Base-by-base conservation (phyloP, 768 basidiomycete genomes). In the Macrocybe gigantea region DNA sequence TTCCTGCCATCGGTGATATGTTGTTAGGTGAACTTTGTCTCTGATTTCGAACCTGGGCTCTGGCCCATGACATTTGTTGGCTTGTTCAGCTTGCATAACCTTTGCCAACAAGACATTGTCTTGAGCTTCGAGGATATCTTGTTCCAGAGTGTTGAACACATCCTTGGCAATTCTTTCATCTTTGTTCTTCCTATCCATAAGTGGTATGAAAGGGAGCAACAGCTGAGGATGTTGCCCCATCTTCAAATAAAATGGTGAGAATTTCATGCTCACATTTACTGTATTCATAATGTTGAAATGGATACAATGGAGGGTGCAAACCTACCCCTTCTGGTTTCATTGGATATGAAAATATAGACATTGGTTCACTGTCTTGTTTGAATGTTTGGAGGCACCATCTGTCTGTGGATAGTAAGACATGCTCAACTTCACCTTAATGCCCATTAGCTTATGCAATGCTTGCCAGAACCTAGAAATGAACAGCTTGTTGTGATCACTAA, bases 241-340 rank as follows among this genome's bases (percentile, higher is more conserved):
- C 37, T 57, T 55, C n/a, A 57, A 54, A 22, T 61, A 61, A 53
- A 72, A 73, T 1, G 69, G 71, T 0, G 67, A 39, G 47, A 56
- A 68, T 1, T 67, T 64, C 1, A 68, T 73, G 0, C 56, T 57
- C 8, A 65, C 63, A 0, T 66, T 67, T 0, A 60, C 41, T 0
- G 70, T 64, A 1, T 44, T 49, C 43, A 72, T 73, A n/a, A 72
- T 59, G 0, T 70, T 49, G 54, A 71, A 71, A 50, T 72, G 67
- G 30, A 68, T 66, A 11, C 6, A 59, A 4, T 64, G 60, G 22
- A 70, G 37, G 34, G 51, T 57, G 1, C 31, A 3, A 1, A 54
- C 61, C 67, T 65, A 71, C 38, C 64, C 58, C 34, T 55, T 54
- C 47, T 66, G 64, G 35, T 60, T 45, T 6, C 49, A 44, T 1